Evolutionary conservation across 345 rosid genomes (phyloP).

Genomic region (Reutealis trisperma): DNA sequence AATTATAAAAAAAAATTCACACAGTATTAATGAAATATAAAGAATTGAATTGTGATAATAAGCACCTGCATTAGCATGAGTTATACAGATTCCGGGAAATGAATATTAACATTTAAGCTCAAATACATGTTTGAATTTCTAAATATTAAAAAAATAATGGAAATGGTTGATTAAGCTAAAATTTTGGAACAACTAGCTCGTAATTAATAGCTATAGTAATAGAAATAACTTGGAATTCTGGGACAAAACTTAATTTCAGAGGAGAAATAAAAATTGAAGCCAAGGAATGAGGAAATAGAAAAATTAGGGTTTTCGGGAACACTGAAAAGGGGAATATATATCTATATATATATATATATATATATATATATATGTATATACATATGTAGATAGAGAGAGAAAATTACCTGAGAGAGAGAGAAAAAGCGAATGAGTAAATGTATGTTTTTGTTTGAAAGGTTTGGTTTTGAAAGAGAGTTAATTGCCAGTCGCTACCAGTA

Average conservation of each 20-base stretch:
- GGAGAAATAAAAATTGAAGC: neutral
- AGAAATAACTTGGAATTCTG: neutral
- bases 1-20: too few species aligned
- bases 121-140: too few species aligned
- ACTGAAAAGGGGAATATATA: neutral
- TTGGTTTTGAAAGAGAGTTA: neutral
- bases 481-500: neutral
- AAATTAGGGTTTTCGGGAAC: neutral
- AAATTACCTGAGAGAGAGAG: neutral
- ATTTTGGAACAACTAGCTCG: neutral
- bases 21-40: too few species aligned
- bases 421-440: neutral
- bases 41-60: neutral
- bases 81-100: neutral
- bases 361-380: too few species aligned
- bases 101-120: too few species aligned
- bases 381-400: neutral
- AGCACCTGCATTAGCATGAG: neutral
- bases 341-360: too few species aligned
- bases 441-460: neutral
- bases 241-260: too few species aligned
- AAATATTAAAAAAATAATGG: neutral
- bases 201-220: neutral
- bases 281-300: neutral
- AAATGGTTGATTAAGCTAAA: neutral